Evolutionary conservation across 1,284 basidiomycete genomes (phyloP), one percentile per base, ranked within the genome.

Genomic region (Tilletiopsis washingtonensis): DNA sequence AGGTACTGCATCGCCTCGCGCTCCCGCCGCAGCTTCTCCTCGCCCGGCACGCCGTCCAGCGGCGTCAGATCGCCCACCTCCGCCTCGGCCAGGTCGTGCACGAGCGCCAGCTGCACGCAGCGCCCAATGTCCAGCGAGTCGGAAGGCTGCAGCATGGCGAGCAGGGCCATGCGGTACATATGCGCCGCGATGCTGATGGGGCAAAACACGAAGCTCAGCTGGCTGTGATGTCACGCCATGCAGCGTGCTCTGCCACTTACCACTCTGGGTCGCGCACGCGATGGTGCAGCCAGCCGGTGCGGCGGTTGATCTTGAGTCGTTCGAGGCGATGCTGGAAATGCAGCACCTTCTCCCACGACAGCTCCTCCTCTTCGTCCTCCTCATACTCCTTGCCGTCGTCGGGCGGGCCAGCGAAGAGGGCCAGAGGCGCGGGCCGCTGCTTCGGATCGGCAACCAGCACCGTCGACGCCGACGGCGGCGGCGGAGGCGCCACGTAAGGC

Each of bases 11-110:
- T 96, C 1, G 91, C 91, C 70, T 85, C 83, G 82, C 90, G 77
- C 77, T 93, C 89, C 5, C 88, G 77, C 5, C 79, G 76, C 47
- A 78, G 78, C 76, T 98, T 98, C 67, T 90, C 85, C 3, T 78
- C 78, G 61, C 87, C 86, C 0, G 84, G 75, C 5, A 97, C 85
- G 0, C 86, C 84, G 73, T 97, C 91, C 24, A 83, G 79, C 0
- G 93, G 93, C 0, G 91, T 82, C 49, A 97, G 93, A 67, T 97
- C 93, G 1, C 93, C 93, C 3, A 96, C 91, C 49, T 93, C 88
- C 0, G 93, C 93, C 75, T 97, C 93, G 11, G 93, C 93, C 11
- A 98, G 80, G 75, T 98, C 93, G 67, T 97, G 93, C 5, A 96
- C 88, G 17, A 96, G 69, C 14, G 84, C 84, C 80, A 96, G 81